Evolutionary conservation across 2,329 filamentous ascomycete genomes (phyloP), one percentile per base, ranked within the genome.

Genomic region (Chaetomiaceae sp.): DNA sequence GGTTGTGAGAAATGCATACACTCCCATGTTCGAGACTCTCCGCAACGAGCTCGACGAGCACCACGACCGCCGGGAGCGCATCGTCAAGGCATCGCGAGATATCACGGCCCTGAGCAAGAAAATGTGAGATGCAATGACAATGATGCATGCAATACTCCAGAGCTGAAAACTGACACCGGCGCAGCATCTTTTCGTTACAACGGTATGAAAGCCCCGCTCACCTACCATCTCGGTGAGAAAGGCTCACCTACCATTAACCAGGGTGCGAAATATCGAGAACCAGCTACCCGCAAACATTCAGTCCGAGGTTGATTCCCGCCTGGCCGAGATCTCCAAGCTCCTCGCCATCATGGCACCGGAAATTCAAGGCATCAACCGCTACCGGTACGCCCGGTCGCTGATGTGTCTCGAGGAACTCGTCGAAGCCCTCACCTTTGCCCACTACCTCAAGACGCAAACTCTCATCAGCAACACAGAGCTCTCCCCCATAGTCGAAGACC

Each of bases 91-190:
- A 2, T 95, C 89, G 8, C 79, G 92, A 57, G 94, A 99, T 69
- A 88, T 99, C 54, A 99, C 94, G 6, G 90, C 90, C 0, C 76
- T 90, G 49, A 96, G 90, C 71, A 99, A 99, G 77, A 99, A 97
- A 74, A 95, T 97, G 90, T 95, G 71, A 73, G 78, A 29, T 27
- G 13, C 23, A 7, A n/a, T 36, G 2, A 30, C 14, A 20, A 16
- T 20, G n/a, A n/a, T n/a, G n/a, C n/a, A n/a, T n/a, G n/a, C n/a
- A 27, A 11, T 5, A 33, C 21, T 7, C 5, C 6, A 47, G 7
- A 3, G 27, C n/a, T 20, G 29, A 20, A 9, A 14, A 34, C 57
- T 57, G 36, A 52, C 55, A 32, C 14, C 5, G n/a, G 6, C 54
- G 89, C 56, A 91, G 87, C 54, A 94, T 94, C 62, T 94, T 94